These are phyloP conservation scores for Emmonsia crescens DNA, from an alignment of 2,329 filamentous ascomycete genomes.

Conservation along the genomic window DNA sequence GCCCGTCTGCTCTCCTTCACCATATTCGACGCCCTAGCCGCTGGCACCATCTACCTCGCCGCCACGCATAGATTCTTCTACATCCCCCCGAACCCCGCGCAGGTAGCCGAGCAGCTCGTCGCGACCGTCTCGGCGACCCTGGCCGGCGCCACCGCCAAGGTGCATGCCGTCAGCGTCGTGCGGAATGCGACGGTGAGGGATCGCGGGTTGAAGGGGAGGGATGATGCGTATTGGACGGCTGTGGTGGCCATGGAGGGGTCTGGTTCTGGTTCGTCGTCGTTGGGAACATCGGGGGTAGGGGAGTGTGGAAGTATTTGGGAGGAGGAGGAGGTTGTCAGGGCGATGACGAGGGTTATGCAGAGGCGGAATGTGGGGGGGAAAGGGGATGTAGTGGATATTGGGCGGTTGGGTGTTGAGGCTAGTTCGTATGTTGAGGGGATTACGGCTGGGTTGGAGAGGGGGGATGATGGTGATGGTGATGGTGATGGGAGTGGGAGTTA, in stretches of 20 bases:
- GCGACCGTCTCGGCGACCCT: constrained; percentile 43
- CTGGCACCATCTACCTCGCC: constrained; percentile 59
- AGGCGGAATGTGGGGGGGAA: constrained; percentile 35
- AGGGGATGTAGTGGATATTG: constrained; percentile 29
- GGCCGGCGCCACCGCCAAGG: constrained; percentile 50
- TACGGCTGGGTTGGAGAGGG: constrained; percentile 26
- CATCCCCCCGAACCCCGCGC: constrained; percentile 48
- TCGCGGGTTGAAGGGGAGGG: constrained; percentile 53
- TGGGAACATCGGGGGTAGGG: constrained; percentile 39
- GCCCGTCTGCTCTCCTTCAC: constrained; percentile 56
- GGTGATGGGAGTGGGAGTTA: background rate
- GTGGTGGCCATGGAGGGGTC: constrained; percentile 49
- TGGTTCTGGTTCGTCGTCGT: background rate
- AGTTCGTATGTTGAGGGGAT: constrained; percentile 35
- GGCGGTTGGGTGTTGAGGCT: constrained; percentile 32
- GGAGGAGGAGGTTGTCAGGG: constrained; percentile 52
- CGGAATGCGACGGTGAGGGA: constrained; percentile 72
- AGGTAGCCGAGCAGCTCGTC: constrained; percentile 51
- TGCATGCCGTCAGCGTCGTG: constrained; percentile 63
- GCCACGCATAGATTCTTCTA: constrained; percentile 71
- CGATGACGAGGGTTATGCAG: constrained; percentile 68
- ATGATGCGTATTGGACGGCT: constrained; percentile 61
- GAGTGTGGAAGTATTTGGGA: constrained; percentile 50
- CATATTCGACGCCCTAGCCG: constrained; percentile 52
- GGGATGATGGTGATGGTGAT: background rate